Evolutionary conservation across 139 green algal genomes (phyloP).

Genomic region (Coccomyxa sp.): DNA sequence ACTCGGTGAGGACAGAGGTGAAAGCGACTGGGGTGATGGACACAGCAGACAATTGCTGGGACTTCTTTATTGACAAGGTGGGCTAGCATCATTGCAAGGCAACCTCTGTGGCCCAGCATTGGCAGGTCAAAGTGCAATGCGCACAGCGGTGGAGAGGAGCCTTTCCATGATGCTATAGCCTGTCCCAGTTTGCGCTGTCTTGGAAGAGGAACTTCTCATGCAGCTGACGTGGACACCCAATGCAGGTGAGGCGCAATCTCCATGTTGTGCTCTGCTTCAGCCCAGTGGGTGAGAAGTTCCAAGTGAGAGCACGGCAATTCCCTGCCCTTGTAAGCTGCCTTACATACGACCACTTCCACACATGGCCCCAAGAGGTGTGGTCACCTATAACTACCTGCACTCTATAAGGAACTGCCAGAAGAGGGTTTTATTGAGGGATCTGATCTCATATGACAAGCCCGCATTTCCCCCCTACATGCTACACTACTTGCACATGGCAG

Average conservation of each 20-base stretch:
- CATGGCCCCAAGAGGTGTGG: conserved; percentile 70
- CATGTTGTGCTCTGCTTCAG: conserved; percentile 90
- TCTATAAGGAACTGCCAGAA: too few relatives aligned
- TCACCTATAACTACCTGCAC: background rate
- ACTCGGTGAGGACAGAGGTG: conserved; percentile 78
- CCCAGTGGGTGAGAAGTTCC: conserved; percentile 88
- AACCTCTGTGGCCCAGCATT: background rate
- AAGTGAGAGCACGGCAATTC: conserved; percentile 81
- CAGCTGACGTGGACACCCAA: conserved; percentile 52
- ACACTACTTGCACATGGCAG: background rate
- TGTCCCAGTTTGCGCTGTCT: too few relatives aligned
- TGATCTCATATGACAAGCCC: too few relatives aligned
- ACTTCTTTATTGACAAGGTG: conserved; percentile 89
- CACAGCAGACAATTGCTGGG: conserved; percentile 77
- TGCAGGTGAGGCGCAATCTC: conserved; percentile 68
- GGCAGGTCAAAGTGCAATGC: background rate
- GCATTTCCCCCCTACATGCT: background rate
- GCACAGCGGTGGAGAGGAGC: too few relatives aligned
- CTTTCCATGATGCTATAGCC: too few relatives aligned
- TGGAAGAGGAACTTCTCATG: too few relatives aligned
- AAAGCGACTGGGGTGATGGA: conserved; percentile 79
- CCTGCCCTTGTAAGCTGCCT: conserved; percentile 84
- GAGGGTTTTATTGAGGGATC: too few relatives aligned
- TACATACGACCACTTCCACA: conserved; percentile 80
- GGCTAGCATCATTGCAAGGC: too few relatives aligned